Percentiles rank a stretch among this genome's conserved stretches.
These are phyloP conservation scores for Spergularia azorica DNA, from an alignment of 179 eudicot genomes.

Conservation along the genomic window DNA sequence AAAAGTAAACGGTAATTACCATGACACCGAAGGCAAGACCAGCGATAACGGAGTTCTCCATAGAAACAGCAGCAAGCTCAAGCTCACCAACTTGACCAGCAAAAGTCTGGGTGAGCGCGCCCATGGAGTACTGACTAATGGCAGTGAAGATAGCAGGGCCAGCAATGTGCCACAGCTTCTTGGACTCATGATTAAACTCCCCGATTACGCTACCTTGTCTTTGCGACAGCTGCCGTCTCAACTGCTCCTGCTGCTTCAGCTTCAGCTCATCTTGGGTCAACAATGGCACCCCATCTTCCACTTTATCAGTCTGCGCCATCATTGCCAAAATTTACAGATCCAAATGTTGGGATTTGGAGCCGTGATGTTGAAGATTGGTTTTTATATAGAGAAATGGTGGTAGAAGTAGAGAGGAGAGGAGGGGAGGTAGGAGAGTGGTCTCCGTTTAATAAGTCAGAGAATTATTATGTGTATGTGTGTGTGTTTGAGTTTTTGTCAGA, in stretches of 20 bases:
- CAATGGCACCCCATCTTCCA: slow-evolving; percentile 7
- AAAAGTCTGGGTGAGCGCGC: slow-evolving; percentile 68
- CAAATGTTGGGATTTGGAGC: neutral
- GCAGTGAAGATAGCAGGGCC: slow-evolving; percentile 71
- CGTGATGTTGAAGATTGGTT: too few species aligned
- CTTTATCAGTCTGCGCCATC: neutral
- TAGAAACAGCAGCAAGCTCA: slow-evolving; percentile 71
- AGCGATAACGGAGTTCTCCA: slow-evolving; percentile 61
- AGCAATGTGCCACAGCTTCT: slow-evolving; percentile 60
- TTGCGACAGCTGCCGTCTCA: neutral
- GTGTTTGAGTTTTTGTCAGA: too few species aligned
- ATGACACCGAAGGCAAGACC: slow-evolving; percentile 69
- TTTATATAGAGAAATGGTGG: too few species aligned
- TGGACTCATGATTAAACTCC: slow-evolving; percentile 48
- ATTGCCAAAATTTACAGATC: neutral
- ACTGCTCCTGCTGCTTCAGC: neutral
- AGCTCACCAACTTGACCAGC: slow-evolving; percentile 56
- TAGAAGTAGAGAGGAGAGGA: too few species aligned
- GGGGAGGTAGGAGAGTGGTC: too few species aligned
- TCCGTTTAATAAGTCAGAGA: too few species aligned
- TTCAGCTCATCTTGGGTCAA: slow-evolving; percentile 4
- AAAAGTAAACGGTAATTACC: slow-evolving; percentile 30
- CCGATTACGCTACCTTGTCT: neutral
- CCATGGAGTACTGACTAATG: slow-evolving; percentile 64
- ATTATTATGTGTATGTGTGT: too few species aligned